Base-by-base conservation (phyloP, 1,284 basidiomycete species). In the Marasmius sp. region DNA sequence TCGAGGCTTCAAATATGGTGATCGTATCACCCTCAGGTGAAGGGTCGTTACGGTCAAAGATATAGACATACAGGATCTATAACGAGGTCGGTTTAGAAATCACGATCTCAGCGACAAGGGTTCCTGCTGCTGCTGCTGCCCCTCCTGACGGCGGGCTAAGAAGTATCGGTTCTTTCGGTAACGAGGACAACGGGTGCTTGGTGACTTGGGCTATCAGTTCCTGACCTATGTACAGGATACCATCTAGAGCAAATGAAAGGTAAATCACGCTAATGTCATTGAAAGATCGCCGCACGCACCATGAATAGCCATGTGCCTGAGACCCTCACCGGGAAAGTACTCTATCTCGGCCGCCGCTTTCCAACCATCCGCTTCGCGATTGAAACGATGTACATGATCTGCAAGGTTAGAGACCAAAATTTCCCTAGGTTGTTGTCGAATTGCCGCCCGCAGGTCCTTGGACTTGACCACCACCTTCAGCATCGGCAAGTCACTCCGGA, bases 391-490 rank as follows among this genome's bases (percentile, higher is more conserved):
- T n/a, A 89, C 80, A 59, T 78, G 79, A 69, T 92, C 91, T 1
- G 83, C 77, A 2, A 92, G 76, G 70, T 92, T 89, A 1, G 90
- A 85, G 1, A 92, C 79, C 20, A 92, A 76, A 10, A 92, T 72
- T 66, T 91, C 88, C n/a, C 66, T 62, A 55, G 75, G 72, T 39
- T 75, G n/a, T n/a, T n/a, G n/a, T n/a, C n/a, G n/a, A n/a, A n/a
- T n/a, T n/a, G n/a, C n/a, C n/a, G n/a, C n/a, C n/a, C n/a, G n/a
- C n/a, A n/a, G n/a, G n/a, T n/a, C n/a, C n/a, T n/a, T n/a, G n/a
- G n/a, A n/a, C n/a, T n/a, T n/a, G n/a, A n/a, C n/a, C n/a, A n/a
- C n/a, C n/a, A n/a, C n/a, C n/a, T n/a, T n/a, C n/a, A n/a, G n/a
- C n/a, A n/a, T n/a, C n/a, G n/a, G n/a, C n/a, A n/a, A n/a, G n/a